Evolutionary conservation across 2,329 filamentous ascomycete species (phyloP), one percentile per base, ranked within the genome.

Genomic region (Delphinella strobiligena): DNA sequence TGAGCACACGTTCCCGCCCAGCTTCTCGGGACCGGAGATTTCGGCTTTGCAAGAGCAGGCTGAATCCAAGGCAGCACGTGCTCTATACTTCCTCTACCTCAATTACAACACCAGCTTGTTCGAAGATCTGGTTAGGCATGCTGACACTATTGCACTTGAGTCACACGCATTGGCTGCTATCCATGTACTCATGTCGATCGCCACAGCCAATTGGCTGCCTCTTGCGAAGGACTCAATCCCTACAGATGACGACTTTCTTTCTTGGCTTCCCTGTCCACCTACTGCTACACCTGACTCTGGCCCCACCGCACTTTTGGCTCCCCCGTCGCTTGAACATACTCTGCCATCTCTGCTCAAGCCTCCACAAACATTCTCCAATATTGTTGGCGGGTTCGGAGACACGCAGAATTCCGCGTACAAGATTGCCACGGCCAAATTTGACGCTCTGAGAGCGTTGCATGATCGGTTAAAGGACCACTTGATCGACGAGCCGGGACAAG

Each of bases 331-430:
- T 42, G 68, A 60, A 38, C 62, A 62, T 2, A 61, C 75, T 1
- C 53, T 78, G 0, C 73, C 74, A 0, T 75, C 71, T 48, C 59
- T 78, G 2, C 64, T 78, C 40, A 70, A 68, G 39, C 71, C 72
- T 3, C 67, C 74, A 1, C 67, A 69, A 19, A 69, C 67, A 0
- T 75, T 73, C 44, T 66, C 68, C 10, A 74, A 73, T 39, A 62
- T 76, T n/a, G 72, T 75, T 0, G 71, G 69, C 11, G 73, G 74
- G 8, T 61, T 67, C 8, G 71, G 69, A 2, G 74, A 76, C 49
- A 58, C 67, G 1, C 70, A 77, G 49, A 72, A 67, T 45, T 64
- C 70, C 2, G 71, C 73, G 3, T 77, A 72, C 56, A 66, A 68
- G 45, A 63, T 78, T 31, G 72, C 72, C 1, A 65, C 62, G 34